Conservation (phyloP, 805 yeast species). For the Blastobotrys americana region DNA sequence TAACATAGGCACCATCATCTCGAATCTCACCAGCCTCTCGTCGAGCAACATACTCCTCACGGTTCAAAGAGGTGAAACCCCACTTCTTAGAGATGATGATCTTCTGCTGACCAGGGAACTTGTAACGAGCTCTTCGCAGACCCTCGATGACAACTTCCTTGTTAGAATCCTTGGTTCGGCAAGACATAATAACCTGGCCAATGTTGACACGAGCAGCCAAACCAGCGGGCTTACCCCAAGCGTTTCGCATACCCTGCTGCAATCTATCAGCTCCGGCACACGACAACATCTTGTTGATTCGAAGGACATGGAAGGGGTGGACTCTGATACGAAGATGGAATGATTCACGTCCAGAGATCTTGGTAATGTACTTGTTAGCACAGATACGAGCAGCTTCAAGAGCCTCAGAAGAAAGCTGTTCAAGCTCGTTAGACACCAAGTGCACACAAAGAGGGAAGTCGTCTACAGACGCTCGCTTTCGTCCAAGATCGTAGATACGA, state of each 20-base stretch:
- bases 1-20: conserved; percentile 99
- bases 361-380: conserved; percentile 99
- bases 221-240: conserved; percentile 99
- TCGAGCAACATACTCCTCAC: conserved; percentile 90
- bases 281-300: conserved; percentile 99
- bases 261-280: conserved; percentile 99
- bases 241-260: conserved; percentile 99
- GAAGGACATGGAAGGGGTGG: conserved; percentile 99
- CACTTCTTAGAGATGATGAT: conserved; percentile 99
- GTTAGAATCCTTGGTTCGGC: conserved; percentile 97
- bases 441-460: conserved; percentile 99
- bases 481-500: conserved; percentile 98
- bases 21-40: conserved; percentile 97
- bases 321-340: conserved; percentile 99
- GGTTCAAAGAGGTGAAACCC: conserved; percentile 99
- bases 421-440: conserved; percentile 98
- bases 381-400: conserved; percentile 99
- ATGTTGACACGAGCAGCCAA: conserved; percentile 98
- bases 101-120: conserved; percentile 99
- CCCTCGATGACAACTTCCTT: conserved; percentile 97
- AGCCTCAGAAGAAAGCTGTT: conserved; percentile 99
- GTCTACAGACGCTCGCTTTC: conserved; percentile 99
- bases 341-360: conserved; percentile 95
- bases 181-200: conserved; percentile 97
- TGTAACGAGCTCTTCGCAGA: conserved; percentile 99